Evolutionary conservation across 1,284 basidiomycete genomes (phyloP), one percentile per base, ranked within the genome.

Genomic region (Erythrobasidium hasegawianum): DNA sequence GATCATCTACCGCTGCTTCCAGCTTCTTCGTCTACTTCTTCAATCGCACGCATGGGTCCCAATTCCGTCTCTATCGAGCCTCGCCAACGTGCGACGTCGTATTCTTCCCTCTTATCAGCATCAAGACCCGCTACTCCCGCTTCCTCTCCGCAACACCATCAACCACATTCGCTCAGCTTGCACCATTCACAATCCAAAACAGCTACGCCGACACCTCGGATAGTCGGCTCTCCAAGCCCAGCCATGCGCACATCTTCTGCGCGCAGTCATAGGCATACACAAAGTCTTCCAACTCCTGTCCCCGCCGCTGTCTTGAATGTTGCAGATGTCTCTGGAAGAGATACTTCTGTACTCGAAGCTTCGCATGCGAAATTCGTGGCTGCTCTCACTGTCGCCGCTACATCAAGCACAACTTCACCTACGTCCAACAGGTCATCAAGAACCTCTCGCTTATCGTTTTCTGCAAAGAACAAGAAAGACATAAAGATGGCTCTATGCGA

Each of bases 101-200:
- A 65, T 13, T 65, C 62, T 24, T 65, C 62, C 1, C 56, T 65
- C 11, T 29, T 65, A 20, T 57, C 50, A 27, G 47, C 45, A 9
- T 65, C 62, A 20, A 57, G 62, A 22, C 62, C 62, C 2, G 24
- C 9, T 11, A 58, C 62, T 10, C 62, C 62, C 1, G 45, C 43
- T 16, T 8, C 22, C 14, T 27, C 27, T 5, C 10, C 43, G 2
- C 13, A 33, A 11, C 33, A 33, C 11, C 4, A 47, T 5, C 43
- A 47, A 47, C 16, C 16, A 24, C 43, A 18, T 14, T 47, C 43
- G 43, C 4, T 24, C 16, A 24, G 8, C 14, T 14, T 47, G 8
- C 43, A n/a, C 4, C 22, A n/a, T 14, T 47, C n/a, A 24, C 16
- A 7, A 24, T 33, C 33, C 4, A 33, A 33, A 11, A 33, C 33